A percentile compares a stretch with the other conserved stretches of the same genome.
Conservation (phyloP, 257 asterid species). For the Anisodus tanguticus region DNA sequence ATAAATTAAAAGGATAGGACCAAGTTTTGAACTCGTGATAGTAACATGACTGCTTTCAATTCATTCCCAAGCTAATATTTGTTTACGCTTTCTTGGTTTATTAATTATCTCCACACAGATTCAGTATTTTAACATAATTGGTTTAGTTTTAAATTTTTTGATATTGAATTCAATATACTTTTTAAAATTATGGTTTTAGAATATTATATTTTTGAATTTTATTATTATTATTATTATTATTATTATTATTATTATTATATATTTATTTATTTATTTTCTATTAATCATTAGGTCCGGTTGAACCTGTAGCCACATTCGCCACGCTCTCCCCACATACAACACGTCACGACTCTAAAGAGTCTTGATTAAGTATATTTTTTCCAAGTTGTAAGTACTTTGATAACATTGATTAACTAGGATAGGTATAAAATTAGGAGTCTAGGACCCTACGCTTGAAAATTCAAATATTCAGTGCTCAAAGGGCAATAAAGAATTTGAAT, state of each 20-base stretch:
- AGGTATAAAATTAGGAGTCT: constrained; percentile 2
- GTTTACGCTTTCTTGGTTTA: neutral
- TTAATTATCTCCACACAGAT: neutral
- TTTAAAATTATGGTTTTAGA: neutral
- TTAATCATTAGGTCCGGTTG: neutral
- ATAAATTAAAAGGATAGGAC: neutral
- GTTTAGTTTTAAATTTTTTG: neutral
- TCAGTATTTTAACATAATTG: too few species aligned
- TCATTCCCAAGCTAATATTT: neutral
- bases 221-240: too few species aligned
- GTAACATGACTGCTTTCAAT: neutral
- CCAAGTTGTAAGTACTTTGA: neutral
- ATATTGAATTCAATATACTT: neutral
- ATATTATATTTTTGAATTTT: neutral
- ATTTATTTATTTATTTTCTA: neutral
- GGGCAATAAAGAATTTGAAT: neutral
- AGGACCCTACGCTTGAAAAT: neutral
- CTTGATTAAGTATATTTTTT: neutral
- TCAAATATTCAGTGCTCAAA: neutral
- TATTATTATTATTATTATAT: too few species aligned
- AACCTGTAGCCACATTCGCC: neutral
- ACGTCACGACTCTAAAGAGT: neutral
- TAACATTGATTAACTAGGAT: constrained; percentile 15
- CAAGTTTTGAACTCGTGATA: neutral
- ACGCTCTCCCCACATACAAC: neutral